phyloP scores from a whole-genome alignment of 768 basidiomycete genomes.

The Amanita rimosa region DNA sequence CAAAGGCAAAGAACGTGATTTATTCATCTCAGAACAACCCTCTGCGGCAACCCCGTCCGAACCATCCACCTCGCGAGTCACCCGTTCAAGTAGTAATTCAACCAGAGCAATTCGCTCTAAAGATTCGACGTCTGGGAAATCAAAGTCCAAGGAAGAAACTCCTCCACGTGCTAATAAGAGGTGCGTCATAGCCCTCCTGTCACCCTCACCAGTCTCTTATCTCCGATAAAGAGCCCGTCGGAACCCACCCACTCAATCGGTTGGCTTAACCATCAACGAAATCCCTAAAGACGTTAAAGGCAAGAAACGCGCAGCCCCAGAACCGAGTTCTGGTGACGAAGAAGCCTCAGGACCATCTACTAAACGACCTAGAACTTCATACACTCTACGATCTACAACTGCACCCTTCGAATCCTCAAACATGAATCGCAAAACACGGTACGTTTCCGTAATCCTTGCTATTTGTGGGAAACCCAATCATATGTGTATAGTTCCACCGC shows the following conservation, averaged over 20 bases:
- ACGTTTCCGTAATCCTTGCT: slow-evolving; percentile 10
- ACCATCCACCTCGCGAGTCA: slow-evolving; percentile 25
- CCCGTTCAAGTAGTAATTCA: slow-evolving; percentile 29
- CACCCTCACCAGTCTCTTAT: slow-evolving; percentile 15
- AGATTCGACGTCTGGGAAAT: slow-evolving; percentile 40
- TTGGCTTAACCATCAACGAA: slow-evolving; percentile 64
- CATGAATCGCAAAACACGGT: slow-evolving; percentile 76
- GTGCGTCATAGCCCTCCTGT: slow-evolving; percentile 29
- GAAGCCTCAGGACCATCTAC: slow-evolving; percentile 36
- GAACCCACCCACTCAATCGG: slow-evolving; percentile 29
- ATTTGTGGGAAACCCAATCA: slow-evolving; percentile 9
- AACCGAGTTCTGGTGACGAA: slow-evolving; percentile 61
- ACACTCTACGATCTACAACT: slow-evolving; percentile 57
- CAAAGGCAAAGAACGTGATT: slow-evolving; percentile 43
- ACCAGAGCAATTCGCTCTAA: slow-evolving; percentile 41
- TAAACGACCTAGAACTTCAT: slow-evolving; percentile 55
- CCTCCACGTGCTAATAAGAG: slow-evolving; percentile 43
- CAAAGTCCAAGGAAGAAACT: slow-evolving; percentile 53
- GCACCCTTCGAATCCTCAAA: slow-evolving; percentile 29
- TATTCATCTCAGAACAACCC: slow-evolving; percentile 20
- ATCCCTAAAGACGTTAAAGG: slow-evolving; percentile 68
- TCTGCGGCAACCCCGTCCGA: slow-evolving; percentile 20
- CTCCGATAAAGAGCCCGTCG: slow-evolving; percentile 42
- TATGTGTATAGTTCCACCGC: slow-evolving; percentile 28
- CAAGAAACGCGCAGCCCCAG: slow-evolving; percentile 84